Percentiles rank a stretch among this genome's conserved stretches.
Conservation (phyloP, 2,329 filamentous ascomycete genomes). For the Fusarium sp. region DNA sequence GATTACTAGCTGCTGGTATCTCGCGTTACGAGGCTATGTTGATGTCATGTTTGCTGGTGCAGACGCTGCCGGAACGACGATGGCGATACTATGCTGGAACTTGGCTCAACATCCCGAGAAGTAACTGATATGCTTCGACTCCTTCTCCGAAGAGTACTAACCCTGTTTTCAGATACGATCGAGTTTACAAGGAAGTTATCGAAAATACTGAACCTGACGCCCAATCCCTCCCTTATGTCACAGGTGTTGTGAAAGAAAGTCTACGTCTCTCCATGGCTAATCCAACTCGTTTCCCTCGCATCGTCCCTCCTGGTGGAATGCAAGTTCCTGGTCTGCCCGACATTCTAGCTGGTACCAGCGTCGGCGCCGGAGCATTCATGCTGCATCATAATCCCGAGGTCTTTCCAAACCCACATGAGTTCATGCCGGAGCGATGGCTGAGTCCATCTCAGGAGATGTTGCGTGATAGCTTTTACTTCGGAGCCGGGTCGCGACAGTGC, state of each 20-base stretch:
- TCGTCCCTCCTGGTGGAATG: neutral
- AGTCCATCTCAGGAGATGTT: neutral
- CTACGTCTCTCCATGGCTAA: neutral
- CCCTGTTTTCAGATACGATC: neutral
- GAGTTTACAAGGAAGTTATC: neutral
- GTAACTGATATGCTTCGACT: neutral
- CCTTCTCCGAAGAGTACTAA: rapidly evolving
- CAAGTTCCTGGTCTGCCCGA: neutral
- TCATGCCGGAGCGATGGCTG: neutral
- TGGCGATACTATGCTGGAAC: neutral
- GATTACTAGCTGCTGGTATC: neutral
- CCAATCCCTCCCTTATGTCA: neutral
- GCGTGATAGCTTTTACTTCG: neutral
- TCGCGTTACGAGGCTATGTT: neutral
- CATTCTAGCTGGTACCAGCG: neutral
- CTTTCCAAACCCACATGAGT: neutral
- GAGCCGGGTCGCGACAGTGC: neutral
- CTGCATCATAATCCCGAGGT: neutral
- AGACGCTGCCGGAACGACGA: neutral
- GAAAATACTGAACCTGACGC: neutral
- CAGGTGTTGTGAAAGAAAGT: neutral
- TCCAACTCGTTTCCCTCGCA: neutral
- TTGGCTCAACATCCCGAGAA: neutral
- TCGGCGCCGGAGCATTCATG: neutral
- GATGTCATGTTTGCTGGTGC: neutral